Evolutionary conservation across 163 green algal genomes (phyloP).

Genomic region (Picocystis sp.): DNA sequence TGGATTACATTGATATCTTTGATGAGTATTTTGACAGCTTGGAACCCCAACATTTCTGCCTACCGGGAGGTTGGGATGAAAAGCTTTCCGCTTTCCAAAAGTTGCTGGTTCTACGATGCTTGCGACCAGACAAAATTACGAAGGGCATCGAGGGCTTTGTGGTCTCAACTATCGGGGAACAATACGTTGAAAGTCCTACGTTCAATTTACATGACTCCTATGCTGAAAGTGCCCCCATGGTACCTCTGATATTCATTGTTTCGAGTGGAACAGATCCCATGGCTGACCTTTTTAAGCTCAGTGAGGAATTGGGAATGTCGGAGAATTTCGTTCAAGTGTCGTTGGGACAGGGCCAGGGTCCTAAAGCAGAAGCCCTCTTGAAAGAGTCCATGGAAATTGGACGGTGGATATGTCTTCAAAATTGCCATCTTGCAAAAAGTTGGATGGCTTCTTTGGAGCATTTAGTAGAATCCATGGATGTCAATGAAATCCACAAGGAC

Average conservation of each 20-base stretch:
- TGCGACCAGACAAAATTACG: slow-evolving; percentile 52
- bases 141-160: slow-evolving; percentile 43
- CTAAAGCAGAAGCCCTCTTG: slow-evolving; percentile 43
- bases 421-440: slow-evolving; percentile 47
- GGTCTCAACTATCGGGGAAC: slow-evolving; percentile 30
- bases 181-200: slow-evolving; percentile 57
- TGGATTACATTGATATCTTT: slow-evolving; percentile 13
- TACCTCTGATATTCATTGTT: slow-evolving; percentile 65
- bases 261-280: slow-evolving; percentile 55
- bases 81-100: slow-evolving; percentile 45
- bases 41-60: slow-evolving; percentile 39
- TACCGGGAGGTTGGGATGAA: slow-evolving; percentile 29
- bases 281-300: slow-evolving; percentile 56
- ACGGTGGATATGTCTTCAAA: slow-evolving; percentile 64
- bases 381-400: slow-evolving; percentile 51
- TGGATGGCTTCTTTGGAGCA: slow-evolving; percentile 64
- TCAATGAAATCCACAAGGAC: slow-evolving; percentile 48
- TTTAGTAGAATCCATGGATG: slow-evolving; percentile 56
- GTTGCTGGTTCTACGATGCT: slow-evolving; percentile 41
- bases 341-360: slow-evolving; percentile 58
- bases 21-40: slow-evolving; percentile 58
- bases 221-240: slow-evolving; percentile 26
- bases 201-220: slow-evolving; percentile 52
- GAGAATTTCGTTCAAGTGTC: slow-evolving; percentile 67
- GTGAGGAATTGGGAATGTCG: slow-evolving; percentile 50